Base-by-base conservation (phyloP, 148 eudicot species). In the Fallopia convolvulus region DNA sequence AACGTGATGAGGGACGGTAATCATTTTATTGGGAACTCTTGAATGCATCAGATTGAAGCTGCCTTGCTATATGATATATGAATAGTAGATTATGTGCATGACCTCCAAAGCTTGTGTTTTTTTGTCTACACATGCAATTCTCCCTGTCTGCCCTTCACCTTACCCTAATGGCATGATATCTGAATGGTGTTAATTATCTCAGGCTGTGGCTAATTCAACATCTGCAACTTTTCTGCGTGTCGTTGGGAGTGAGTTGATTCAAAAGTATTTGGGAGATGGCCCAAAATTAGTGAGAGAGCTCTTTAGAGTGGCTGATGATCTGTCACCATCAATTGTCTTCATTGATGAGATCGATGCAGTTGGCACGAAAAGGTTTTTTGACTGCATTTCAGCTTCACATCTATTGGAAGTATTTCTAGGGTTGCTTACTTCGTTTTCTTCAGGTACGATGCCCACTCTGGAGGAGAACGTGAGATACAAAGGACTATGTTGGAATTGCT, bases 161-260 rank as follows among this genome's bases (percentile, higher is more conserved):
- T 12, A 26, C 36, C 39, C 15, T 63, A 63, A 63, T 63, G 32
- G 17, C 70, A 30, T 30, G 39, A 26, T 61, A 21, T 66, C 5
- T 14, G 18, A 17, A 66, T 66, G 72, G 20, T 68, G 23, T 15
- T 68, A n/a, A 55, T 55, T 32, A 12, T 48, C 78, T 32, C 46
- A 82, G 84, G 87, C 85, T 63, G 85, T 85, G 73, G 85, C 87
- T 52, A 85, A 85, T 70, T 81, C 80, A 77, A 85, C 87, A 8
- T 70, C 83, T 12, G 87, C 85, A 39, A 81, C 85, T 15, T 85
- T 85, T 77, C 77, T 85, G 42, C 84, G 87, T 32, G 85, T 85
- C 49, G 83, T 82, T 76, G 87, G 87, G 30, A 82, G 83, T 78
- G 85, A 85, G 56, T 76, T 85, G 78, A 81, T 85, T 50, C 85